Conservation (phyloP, 1,284 basidiomycete genomes). For the Sanguinoderma infundibulare region DNA sequence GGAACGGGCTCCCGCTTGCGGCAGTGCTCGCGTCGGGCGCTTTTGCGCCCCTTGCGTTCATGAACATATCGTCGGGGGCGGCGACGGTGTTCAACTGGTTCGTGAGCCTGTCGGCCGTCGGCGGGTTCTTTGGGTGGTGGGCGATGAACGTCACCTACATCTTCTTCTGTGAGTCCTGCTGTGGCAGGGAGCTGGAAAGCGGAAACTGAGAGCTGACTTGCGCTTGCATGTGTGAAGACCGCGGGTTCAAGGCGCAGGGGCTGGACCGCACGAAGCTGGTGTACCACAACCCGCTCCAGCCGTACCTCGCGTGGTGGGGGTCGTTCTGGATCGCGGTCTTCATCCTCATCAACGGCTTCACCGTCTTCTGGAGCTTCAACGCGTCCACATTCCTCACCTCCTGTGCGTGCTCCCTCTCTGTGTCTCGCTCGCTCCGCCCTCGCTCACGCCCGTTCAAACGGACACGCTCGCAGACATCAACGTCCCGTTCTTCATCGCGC, state of each 20-base stretch:
- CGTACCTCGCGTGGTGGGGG: conserved; percentile 43
- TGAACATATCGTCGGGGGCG: conserved; percentile 44
- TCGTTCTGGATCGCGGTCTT: conserved; percentile 44
- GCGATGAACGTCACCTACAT: conserved; percentile 76
- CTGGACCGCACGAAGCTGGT: conserved; percentile 57
- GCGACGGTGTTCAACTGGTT: conserved; percentile 55
- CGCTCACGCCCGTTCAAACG: too few species aligned
- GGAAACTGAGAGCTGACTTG: neutral
- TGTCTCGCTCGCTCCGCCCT: neutral
- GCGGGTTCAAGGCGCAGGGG: conserved; percentile 62
- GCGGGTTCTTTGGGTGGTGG: conserved; percentile 71
- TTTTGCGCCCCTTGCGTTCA: conserved; percentile 57
- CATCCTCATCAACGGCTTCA: conserved; percentile 45
- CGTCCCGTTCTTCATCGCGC: conserved; percentile 54
- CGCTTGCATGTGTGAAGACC: conserved; percentile 44
- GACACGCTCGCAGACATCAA: conserved; percentile 39
- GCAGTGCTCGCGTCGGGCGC: conserved; percentile 49
- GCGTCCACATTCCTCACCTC: conserved; percentile 63
- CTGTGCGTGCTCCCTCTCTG: conserved; percentile 41
- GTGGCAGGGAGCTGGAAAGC: neutral
- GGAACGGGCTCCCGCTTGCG: conserved; percentile 71
- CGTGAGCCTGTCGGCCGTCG: conserved; percentile 60
- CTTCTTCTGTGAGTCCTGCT: conserved; percentile 60
- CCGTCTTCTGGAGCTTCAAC: conserved; percentile 52
- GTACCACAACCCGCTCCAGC: conserved; percentile 54